Evolutionary conservation across 495 filamentous ascomycete species (phyloP).

Genomic region (Xylaria flabelliformis): DNA sequence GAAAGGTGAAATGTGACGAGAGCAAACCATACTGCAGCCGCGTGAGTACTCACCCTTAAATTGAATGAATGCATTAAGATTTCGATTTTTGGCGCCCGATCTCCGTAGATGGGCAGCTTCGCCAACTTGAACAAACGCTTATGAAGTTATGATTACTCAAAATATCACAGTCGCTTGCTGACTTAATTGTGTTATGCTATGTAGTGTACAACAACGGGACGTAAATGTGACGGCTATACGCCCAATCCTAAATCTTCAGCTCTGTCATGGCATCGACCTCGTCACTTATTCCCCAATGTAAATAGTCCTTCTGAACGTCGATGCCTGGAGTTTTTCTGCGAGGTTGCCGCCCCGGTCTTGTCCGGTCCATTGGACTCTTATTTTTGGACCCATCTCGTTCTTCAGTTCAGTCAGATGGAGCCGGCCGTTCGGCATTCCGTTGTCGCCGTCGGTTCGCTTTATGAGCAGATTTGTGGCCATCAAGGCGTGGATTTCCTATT

Average conservation of each 20-base stretch:
- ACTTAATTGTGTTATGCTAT: background rate
- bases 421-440: constrained; percentile 67
- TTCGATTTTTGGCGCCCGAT: background rate
- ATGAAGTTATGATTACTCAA: background rate
- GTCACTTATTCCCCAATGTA: constrained; percentile 32
- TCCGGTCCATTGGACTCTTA: constrained; percentile 57
- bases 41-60: constrained; percentile 6
- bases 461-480: constrained; percentile 43
- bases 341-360: constrained; percentile 54
- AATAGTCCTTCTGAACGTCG: constrained; percentile 43
- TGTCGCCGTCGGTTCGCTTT: constrained; percentile 61
- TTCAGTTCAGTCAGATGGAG: constrained; percentile 62
- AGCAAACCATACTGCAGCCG: constrained; percentile 54
- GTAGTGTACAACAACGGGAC: constrained; percentile 52
- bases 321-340: constrained; percentile 60
- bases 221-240: constrained; percentile 53
- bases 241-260: constrained; percentile 22
- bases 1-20: constrained; percentile 62
- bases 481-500: constrained; percentile 30
- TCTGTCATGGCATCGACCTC: constrained; percentile 35
- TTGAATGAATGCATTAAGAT: too few species aligned
- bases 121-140: background rate
- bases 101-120: background rate
- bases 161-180: background rate
- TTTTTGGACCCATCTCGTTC: constrained; percentile 64